Evolutionary conservation across 257 asterid genomes (phyloP).

Genomic region (Nicotiana otophora): DNA sequence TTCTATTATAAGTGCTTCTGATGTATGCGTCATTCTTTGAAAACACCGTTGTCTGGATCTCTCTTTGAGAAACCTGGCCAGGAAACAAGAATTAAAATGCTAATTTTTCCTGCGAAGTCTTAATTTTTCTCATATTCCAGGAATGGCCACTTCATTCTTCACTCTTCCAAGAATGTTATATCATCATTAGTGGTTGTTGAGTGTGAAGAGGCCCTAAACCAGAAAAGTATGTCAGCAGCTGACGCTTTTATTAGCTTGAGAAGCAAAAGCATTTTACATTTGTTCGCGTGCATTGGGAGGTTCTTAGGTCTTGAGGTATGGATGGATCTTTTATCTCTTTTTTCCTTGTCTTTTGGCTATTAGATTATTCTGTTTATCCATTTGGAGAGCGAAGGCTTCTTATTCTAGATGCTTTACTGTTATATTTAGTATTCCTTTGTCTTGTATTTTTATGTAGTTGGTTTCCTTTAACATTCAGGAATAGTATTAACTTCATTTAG

Average conservation of each 20-base stretch:
- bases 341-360: constrained; percentile 14
- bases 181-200: constrained; percentile 58
- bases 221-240: constrained; percentile 71
- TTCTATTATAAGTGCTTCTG: neutral
- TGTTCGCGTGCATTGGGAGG: constrained; percentile 89
- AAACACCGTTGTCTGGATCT: neutral
- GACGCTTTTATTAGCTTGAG: constrained; percentile 77
- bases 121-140: constrained; percentile 41
- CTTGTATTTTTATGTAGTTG: neutral
- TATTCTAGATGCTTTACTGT: neutral
- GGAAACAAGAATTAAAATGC: neutral
- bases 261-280: constrained; percentile 71
- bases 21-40: neutral
- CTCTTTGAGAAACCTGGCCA: neutral
- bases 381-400: neutral
- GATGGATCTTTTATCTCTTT: neutral
- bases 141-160: constrained; percentile 88
- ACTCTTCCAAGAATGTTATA: constrained; percentile 67
- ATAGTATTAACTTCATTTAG: neutral
- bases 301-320: constrained; percentile 95
- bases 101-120: constrained; percentile 12
- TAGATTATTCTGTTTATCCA: neutral
- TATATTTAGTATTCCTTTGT: neutral
- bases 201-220: constrained; percentile 93
- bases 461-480: neutral